Evolutionary conservation across 176 grass and related monocot genomes (phyloP).

Genomic region (Oryza longistaminata): DNA sequence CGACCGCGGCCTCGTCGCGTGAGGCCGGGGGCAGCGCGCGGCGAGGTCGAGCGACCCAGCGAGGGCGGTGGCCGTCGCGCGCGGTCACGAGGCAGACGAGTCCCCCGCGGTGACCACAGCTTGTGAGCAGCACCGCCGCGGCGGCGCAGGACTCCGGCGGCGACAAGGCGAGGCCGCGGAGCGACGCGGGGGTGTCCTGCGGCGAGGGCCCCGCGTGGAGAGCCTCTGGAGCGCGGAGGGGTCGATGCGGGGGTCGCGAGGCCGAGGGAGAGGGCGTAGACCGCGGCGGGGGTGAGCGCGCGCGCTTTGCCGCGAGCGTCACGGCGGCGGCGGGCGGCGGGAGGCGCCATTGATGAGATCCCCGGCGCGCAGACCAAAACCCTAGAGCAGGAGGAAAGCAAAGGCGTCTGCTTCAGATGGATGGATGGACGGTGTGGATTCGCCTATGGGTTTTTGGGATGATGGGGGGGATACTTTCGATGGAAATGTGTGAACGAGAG

Average conservation of each 20-base stretch:
- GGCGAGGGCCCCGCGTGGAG: constrained; percentile 40
- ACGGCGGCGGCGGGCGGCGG: constrained; percentile 46
- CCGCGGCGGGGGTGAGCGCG: constrained; percentile 43
- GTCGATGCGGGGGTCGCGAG: constrained; percentile 57
- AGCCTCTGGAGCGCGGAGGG: constrained; percentile 69
- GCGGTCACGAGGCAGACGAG: constrained; percentile 49
- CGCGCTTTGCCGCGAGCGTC: constrained; percentile 70
- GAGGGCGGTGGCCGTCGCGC: constrained; percentile 42
- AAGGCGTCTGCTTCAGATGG: not conserved
- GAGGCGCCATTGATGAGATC: constrained; percentile 37
- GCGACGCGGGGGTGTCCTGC: constrained; percentile 30
- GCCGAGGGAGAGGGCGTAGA: constrained; percentile 58
- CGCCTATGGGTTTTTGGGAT: not conserved
- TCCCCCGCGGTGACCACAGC: constrained; percentile 60
- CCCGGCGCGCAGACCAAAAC: constrained; percentile 29
- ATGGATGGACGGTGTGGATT: constrained; percentile 34
- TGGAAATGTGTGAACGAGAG: no score
- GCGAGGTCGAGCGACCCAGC: constrained; percentile 47
- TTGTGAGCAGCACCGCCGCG: constrained; percentile 75
- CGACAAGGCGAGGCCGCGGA: constrained; percentile 22
- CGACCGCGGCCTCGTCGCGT: constrained; percentile 59
- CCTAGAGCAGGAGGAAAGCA: constrained; percentile 34
- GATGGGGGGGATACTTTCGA: no score
- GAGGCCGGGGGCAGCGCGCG: constrained; percentile 40
- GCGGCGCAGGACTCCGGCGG: constrained; percentile 57